These are phyloP conservation scores for Penicillium atrosanguineum DNA, from an alignment of 495 filamentous ascomycete genomes.

Conservation along the genomic window DNA sequence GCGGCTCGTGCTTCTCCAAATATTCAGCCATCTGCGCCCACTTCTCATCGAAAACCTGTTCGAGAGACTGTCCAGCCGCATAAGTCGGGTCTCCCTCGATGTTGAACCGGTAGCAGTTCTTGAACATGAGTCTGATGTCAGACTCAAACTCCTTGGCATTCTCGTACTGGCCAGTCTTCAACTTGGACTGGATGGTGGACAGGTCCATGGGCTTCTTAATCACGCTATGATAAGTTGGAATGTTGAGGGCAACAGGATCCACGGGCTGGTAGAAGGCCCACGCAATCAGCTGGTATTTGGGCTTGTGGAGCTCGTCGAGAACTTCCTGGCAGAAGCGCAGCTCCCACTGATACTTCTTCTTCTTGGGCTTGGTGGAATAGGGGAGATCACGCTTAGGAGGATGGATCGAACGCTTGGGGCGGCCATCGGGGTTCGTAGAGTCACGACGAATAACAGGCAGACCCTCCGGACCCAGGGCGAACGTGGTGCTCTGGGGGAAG, in stretches of 20 bases:
- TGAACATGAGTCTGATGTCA: slow-evolving; percentile 79
- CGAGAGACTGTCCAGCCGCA: slow-evolving; percentile 63
- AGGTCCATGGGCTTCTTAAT: slow-evolving; percentile 98
- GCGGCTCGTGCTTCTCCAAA: slow-evolving; percentile 69
- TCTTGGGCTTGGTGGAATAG: slow-evolving; percentile 79
- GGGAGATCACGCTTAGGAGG: slow-evolving; percentile 85
- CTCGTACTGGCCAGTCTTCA: slow-evolving; percentile 77
- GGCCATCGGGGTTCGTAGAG: slow-evolving; percentile 68
- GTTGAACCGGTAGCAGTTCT: slow-evolving; percentile 92
- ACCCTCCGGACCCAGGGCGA: slow-evolving; percentile 78
- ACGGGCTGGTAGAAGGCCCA: slow-evolving; percentile 77
- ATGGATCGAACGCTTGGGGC: slow-evolving; percentile 92
- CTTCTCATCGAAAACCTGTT: slow-evolving; percentile 69
- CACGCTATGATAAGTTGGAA: slow-evolving; percentile 87
- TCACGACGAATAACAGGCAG: slow-evolving; percentile 92
- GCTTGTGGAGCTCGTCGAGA: slow-evolving; percentile 72
- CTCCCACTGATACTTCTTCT: slow-evolving; percentile 89
- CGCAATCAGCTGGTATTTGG: slow-evolving; percentile 63
- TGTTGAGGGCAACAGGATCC: slow-evolving; percentile 91
- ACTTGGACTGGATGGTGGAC: slow-evolving; percentile 68
- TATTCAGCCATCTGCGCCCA: slow-evolving; percentile 73
- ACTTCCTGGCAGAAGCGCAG: slow-evolving; percentile 86
- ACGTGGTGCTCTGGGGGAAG: slow-evolving; percentile 62
- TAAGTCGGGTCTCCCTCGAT: slow-evolving; percentile 72
- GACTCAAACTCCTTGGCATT: slow-evolving; percentile 80